These are phyloP conservation scores for Macrolepiota fuliginosa DNA, from an alignment of 768 basidiomycete genomes.

Conservation along the genomic window DNA sequence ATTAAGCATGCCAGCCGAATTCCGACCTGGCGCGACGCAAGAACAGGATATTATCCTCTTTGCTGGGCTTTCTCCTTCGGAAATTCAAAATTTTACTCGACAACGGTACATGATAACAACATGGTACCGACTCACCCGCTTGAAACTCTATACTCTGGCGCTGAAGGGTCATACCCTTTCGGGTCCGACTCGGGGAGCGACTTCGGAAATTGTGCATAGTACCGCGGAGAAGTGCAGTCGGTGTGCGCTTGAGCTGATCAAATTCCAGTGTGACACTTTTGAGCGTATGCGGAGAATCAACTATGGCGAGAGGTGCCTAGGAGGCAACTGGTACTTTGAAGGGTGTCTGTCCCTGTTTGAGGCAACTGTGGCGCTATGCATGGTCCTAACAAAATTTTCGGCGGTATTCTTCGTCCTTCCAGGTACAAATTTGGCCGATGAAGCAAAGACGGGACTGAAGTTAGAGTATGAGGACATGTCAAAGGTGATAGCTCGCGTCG, in stretches of 20 bases:
- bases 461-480: constrained; percentile 9
- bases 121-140: constrained; percentile 44
- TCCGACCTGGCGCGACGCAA: constrained; percentile 22
- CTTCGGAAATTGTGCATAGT: constrained; percentile 25
- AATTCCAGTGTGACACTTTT: constrained; percentile 39
- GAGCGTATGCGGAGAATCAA: constrained; percentile 18
- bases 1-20: constrained; percentile 35
- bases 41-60: constrained; percentile 24
- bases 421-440: background rate
- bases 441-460: background rate
- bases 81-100: constrained; percentile 30
- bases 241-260: constrained; percentile 40
- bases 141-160: constrained; percentile 44
- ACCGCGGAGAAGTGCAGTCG: constrained; percentile 37
- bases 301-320: constrained; percentile 1
- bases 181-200: constrained; percentile 17
- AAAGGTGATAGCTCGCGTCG: background rate
- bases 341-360: constrained; percentile 46
- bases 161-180: constrained; percentile 25
- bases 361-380: constrained; percentile 43
- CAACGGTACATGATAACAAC: constrained; percentile 44
- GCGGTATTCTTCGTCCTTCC: background rate
- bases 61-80: constrained; percentile 26
- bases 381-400: constrained; percentile 37
- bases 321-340: constrained; percentile 35